Evolutionary conservation across 257 asterid genomes (phyloP).

Genomic region (Petunia axillaris): DNA sequence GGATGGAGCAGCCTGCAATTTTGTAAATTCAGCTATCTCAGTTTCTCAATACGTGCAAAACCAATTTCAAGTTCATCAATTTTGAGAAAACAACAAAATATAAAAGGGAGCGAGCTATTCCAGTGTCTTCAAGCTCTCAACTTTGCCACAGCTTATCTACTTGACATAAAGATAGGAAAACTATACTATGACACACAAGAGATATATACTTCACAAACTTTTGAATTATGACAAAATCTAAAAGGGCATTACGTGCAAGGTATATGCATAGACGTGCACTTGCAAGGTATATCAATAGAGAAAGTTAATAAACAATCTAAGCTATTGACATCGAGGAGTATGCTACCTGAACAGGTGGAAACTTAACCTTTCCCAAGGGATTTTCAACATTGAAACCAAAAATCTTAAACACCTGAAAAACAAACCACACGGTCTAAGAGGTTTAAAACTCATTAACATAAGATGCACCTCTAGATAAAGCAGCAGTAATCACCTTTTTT

Average conservation of each 20-base stretch:
- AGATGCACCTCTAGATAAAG: neutral
- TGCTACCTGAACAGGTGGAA: slow-evolving; percentile 93
- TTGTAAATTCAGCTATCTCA: slow-evolving; percentile 21
- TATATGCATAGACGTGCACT: too few relatives aligned
- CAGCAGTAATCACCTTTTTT: slow-evolving; percentile 64
- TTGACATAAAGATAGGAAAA: neutral
- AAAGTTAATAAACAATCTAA: neutral
- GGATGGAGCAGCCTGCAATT: slow-evolving; percentile 85
- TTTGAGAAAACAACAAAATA: slow-evolving; percentile 18
- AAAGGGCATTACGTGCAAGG: too few relatives aligned
- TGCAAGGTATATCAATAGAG: neutral
- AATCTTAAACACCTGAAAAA: slow-evolving; percentile 74
- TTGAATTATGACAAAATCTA: too few relatives aligned
- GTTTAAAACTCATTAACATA: neutral
- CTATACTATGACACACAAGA: neutral
- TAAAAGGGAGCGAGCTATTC: neutral
- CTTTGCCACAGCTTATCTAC: neutral
- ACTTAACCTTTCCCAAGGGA: slow-evolving; percentile 89
- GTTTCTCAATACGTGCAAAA: slow-evolving; percentile 22
- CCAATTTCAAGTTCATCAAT: slow-evolving; percentile 18
- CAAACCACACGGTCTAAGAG: neutral
- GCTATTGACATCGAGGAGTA: neutral
- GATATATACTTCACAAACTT: neutral
- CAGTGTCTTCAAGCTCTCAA: slow-evolving; percentile 2
- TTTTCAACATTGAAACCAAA: slow-evolving; percentile 96